phyloP scores from a whole-genome alignment of 1,284 basidiomycete genomes.

The Rhizoctonia solani region DNA sequence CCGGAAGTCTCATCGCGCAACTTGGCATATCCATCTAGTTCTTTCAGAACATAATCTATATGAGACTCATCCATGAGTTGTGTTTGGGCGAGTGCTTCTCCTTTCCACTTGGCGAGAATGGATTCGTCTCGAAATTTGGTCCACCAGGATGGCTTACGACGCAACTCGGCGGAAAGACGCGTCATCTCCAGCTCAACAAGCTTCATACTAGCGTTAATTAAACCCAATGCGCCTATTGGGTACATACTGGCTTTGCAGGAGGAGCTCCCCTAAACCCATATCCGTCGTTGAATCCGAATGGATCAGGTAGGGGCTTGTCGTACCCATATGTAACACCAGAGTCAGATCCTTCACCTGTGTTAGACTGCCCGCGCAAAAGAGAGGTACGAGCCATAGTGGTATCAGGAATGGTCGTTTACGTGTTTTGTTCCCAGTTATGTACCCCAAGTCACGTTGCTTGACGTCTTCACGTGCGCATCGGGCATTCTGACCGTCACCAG shows the following conservation, averaged over 20 bases:
- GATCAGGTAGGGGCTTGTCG: not conserved
- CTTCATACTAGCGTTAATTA: conserved; percentile 42
- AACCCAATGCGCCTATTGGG: too few species aligned
- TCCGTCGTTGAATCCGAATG: not conserved
- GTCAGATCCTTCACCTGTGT: too few species aligned
- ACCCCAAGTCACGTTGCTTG: too few species aligned
- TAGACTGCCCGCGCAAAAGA: too few species aligned
- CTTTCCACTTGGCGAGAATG: conserved; percentile 46
- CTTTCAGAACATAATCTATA: conserved; percentile 57
- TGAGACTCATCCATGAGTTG: conserved; percentile 48
- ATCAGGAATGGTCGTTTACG: too few species aligned
- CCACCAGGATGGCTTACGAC: conserved; percentile 53
- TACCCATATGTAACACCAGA: too few species aligned
- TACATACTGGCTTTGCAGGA: not conserved
- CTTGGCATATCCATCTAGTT: conserved; percentile 54
- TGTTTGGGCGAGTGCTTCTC: conserved; percentile 43
- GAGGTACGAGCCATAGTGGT: too few species aligned
- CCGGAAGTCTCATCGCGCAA: conserved; percentile 49
- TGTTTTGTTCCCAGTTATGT: too few species aligned
- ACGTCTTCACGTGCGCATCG: too few species aligned
- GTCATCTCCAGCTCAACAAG: conserved; percentile 57
- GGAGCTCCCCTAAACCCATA: not conserved
- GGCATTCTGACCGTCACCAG: too few species aligned
- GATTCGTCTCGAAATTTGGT: conserved; percentile 43
- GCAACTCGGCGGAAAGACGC: conserved; percentile 52